Base-by-base conservation (phyloP, 1,284 basidiomycete genomes). In the Limonomyces culmigenus region DNA sequence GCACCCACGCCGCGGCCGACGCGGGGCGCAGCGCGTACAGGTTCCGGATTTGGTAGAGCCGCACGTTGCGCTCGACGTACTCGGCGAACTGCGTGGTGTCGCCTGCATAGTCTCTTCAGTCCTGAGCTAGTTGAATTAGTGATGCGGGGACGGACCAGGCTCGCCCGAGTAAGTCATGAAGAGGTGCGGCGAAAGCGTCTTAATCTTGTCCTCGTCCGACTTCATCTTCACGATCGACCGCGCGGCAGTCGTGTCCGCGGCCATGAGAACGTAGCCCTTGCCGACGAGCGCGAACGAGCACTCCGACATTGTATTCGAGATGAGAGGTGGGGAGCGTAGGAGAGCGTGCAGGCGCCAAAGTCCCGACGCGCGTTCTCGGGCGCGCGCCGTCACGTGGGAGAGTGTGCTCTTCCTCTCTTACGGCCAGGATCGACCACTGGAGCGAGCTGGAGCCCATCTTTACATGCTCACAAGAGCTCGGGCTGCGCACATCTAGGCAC, bases 211-310 rank as follows among this genome's bases (percentile, higher is more conserved):
- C 62, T 91, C 85, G 59, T 96, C 88, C 20, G 71, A 59, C 65
- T 98, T 96, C 88, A 97, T 95, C 61, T 92, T 93, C 50, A 97
- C 78, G 56, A 98, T 91, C 16, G 87, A 93, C 41, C 85, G 72
- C 4, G 76, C 79, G 5, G 89, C 77, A 20, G 78, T 88, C 17
- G 79, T 91, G 59, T 98, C 93, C 18, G 89, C 80, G 3, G 91
- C 91, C 46, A 96, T 62, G 41, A 96, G 69, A 38, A 87, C 80
- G 59, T 86, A 96, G 50, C 79, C 91, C 52, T 92, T 92, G 38
- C 91, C 89, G 38, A 69, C 75, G 34, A 84, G 45, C 18, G 74
- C 77, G 47, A 85, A 83, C 19, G 78, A 81, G 33, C 68, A 73
- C 49, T 85, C 79, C 80, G n/a, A n/a, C n/a, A n/a, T n/a, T n/a